These are phyloP conservation scores for Cyclotella baltica DNA, from an alignment of 108 stramenopile genomes.

Conservation along the genomic window DNA sequence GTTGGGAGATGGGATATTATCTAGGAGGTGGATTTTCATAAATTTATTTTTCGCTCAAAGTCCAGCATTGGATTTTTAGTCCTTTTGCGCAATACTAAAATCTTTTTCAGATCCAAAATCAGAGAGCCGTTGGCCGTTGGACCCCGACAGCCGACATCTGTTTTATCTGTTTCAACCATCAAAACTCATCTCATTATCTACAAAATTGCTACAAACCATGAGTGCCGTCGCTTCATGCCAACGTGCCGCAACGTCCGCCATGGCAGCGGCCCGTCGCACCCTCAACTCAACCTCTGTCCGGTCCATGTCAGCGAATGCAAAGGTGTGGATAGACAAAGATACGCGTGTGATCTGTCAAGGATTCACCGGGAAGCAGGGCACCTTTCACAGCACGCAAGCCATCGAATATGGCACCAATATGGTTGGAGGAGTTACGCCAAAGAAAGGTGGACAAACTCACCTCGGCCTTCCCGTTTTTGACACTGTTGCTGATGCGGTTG, in stretches of 20 bases:
- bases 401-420: constrained; percentile 99
- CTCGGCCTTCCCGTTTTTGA: constrained; percentile 97
- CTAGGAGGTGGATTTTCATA: no score
- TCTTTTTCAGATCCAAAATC: no score
- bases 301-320: constrained; percentile 86
- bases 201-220: constrained; percentile 25
- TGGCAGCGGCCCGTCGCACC: constrained; percentile 18
- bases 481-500: constrained; percentile 88
- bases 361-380: constrained; percentile 98
- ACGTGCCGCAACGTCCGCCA: neutral
- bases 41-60: no score
- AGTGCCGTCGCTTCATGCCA: constrained; percentile 30
- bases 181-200: no score
- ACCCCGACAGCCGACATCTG: no score
- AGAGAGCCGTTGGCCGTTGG: no score
- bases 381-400: constrained; percentile 89
- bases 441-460: constrained; percentile 94
- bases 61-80: no score
- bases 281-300: constrained; percentile 26
- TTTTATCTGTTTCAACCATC: neutral
- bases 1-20: no score
- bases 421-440: constrained; percentile 98
- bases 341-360: constrained; percentile 98
- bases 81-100: no score
- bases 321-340: constrained; percentile 98